Evolutionary conservation across 192 early-diverging fungal genomes (phyloP).

Genomic region (Rhizophagus sp.): DNA sequence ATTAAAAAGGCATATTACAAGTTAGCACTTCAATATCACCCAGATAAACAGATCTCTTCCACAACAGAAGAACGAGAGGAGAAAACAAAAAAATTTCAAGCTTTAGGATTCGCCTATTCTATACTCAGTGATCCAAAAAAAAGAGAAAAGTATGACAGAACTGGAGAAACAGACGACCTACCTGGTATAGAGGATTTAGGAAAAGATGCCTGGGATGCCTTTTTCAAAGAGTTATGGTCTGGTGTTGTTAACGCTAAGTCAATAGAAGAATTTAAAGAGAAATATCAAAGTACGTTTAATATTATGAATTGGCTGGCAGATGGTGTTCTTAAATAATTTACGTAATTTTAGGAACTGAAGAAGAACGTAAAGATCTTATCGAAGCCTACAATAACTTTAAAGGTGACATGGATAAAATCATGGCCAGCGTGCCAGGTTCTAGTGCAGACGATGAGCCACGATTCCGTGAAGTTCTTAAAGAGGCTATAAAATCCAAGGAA

Average conservation of each 20-base stretch:
- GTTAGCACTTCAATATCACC: constrained; percentile 86
- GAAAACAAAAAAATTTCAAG: constrained; percentile 73
- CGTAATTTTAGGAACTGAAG: constrained; percentile 58
- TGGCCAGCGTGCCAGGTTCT: constrained; percentile 60
- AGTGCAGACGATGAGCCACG: constrained; percentile 66
- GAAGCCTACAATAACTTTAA: constrained; percentile 62
- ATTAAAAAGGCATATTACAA: constrained; percentile 91
- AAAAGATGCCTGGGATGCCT: constrained; percentile 73
- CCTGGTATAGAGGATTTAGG: constrained; percentile 35
- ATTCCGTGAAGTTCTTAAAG: constrained; percentile 61
- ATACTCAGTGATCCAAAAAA: constrained; percentile 69
- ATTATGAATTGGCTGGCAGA: too few species aligned
- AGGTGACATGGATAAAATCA: constrained; percentile 73
- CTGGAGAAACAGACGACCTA: constrained; percentile 55
- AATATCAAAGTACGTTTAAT: constrained; percentile 63
- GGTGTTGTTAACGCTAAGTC: constrained; percentile 71
- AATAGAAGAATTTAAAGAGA: constrained; percentile 69
- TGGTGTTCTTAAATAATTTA: not conserved
- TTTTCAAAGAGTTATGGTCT: constrained; percentile 76
- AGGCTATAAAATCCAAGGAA: constrained; percentile 60
- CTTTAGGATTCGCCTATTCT: constrained; percentile 72
- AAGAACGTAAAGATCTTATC: constrained; percentile 73
- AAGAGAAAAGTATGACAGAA: constrained; percentile 72
- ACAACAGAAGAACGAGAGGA: constrained; percentile 56
- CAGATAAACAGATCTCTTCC: constrained; percentile 73